Evolutionary conservation across 352 stramenopile species (phyloP), one percentile per base, ranked within the genome.

Genomic region (Aphanomyces stellatus): DNA sequence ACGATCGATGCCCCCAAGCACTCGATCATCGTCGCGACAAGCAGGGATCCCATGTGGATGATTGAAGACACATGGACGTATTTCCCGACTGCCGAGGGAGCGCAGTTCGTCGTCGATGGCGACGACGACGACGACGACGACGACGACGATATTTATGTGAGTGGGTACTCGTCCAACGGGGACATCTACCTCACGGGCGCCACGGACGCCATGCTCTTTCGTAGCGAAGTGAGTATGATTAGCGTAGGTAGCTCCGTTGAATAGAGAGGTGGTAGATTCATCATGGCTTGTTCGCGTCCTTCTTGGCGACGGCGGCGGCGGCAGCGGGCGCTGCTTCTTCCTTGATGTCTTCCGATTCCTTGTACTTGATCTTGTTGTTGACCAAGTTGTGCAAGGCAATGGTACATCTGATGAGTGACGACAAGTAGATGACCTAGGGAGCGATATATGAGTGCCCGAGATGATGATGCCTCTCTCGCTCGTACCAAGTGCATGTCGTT

Each of bases 401-500:
- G 35, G 98, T 98, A 78, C 90, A 97, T 69, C 97, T 88, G 71
- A 99, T 98, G 49, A 99, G 78, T 48, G 93, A 90, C 69, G 91
- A 97, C 76, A 99, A 89, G 85, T 99, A 99, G 73, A 99, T 97
- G 60, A 97, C 93, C 87, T 95, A 55, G 13, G 60, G 8, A 25
- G 15, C n/a, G n/a, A n/a, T n/a, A n/a, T n/a, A n/a, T n/a, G n/a
- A n/a, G n/a, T n/a, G n/a, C n/a, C n/a, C n/a, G n/a, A n/a, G n/a
- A n/a, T n/a, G n/a, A n/a, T n/a, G n/a, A n/a, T n/a, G n/a, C n/a
- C n/a, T n/a, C n/a, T n/a, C n/a, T n/a, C n/a, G 6, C 3, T 93
- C 75, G 72, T 88, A 97, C 91, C 65, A 99, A 96, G 79, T 99
- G 93, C 92, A 99, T 99, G 82, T 99, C 97, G 83, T 99, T 99